Evolutionary conservation across 176 grass and related monocot genomes (phyloP).

Genomic region (Thinopyrum elongatum): DNA sequence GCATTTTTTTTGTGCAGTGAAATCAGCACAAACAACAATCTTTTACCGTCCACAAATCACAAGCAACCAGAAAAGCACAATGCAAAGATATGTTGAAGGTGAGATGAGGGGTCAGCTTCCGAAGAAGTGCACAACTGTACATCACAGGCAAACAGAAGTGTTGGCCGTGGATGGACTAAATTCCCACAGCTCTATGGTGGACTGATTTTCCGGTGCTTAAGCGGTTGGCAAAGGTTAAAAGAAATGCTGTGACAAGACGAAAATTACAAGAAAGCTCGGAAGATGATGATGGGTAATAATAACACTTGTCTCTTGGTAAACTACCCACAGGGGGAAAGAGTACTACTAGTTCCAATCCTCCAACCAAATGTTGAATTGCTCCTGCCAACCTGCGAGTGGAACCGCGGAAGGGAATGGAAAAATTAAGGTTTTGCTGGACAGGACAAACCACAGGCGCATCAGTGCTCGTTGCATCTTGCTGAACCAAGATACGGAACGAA

Average conservation of each 20-base stretch:
- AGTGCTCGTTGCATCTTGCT: background rate
- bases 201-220: background rate
- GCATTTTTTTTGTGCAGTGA: background rate
- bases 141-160: background rate
- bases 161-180: background rate
- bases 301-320: slow-evolving; percentile 21
- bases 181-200: background rate
- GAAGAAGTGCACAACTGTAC: background rate
- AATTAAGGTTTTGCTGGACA: background rate
- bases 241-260: slow-evolving; percentile 4
- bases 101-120: background rate
- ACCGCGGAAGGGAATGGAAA: background rate
- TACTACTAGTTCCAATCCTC: background rate
- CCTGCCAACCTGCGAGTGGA: background rate
- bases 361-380: background rate
- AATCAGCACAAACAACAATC: background rate
- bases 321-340: background rate
- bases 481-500: background rate
- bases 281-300: slow-evolving; percentile 29
- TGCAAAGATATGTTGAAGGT: background rate
- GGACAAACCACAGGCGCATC: background rate
- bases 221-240: background rate
- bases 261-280: slow-evolving; percentile 24
- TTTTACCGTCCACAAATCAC: background rate
- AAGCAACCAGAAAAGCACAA: background rate